A percentile compares a stretch with the other conserved stretches of the same genome.
Evolutionary conservation across 306 rosid species (phyloP).

Genomic region (Medicago arabica): DNA sequence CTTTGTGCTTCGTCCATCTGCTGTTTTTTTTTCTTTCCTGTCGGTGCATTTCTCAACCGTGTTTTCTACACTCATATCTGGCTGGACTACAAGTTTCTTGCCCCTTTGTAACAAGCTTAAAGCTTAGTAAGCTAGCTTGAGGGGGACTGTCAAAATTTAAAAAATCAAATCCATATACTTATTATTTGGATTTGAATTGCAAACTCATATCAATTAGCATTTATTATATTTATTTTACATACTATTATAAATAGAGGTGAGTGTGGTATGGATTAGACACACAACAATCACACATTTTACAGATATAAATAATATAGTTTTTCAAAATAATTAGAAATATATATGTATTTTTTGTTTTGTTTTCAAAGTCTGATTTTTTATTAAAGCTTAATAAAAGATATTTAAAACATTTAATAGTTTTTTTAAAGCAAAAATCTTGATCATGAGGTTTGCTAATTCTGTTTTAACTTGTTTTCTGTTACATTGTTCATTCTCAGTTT

Average conservation of each 20-base stretch:
- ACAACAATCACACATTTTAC: background rate
- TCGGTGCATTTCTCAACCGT: background rate
- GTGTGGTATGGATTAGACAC: background rate
- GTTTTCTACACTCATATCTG: background rate
- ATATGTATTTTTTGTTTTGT: background rate
- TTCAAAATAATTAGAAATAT: background rate
- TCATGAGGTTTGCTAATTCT: slow-evolving; percentile 4
- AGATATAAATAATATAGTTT: background rate
- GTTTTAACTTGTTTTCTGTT: slow-evolving; percentile 23
- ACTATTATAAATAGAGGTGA: background rate
- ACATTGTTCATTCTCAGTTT: slow-evolving; percentile 60
- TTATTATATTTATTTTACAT: background rate
- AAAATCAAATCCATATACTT: background rate
- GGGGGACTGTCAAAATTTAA: background rate
- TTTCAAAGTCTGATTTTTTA: background rate
- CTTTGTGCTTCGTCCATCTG: background rate
- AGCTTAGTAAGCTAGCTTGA: background rate
- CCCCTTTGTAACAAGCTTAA: slow-evolving; percentile 1
- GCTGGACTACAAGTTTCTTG: background rate
- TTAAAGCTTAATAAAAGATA: background rate
- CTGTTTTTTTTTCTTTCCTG: background rate
- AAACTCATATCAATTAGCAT: background rate
- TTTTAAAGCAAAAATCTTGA: background rate
- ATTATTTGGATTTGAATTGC: background rate
- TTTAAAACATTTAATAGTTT: background rate